Percentiles rank a stretch among this genome's conserved stretches.
Conservation (phyloP, 1,284 basidiomycete species). For the Earliella scabrosa region DNA sequence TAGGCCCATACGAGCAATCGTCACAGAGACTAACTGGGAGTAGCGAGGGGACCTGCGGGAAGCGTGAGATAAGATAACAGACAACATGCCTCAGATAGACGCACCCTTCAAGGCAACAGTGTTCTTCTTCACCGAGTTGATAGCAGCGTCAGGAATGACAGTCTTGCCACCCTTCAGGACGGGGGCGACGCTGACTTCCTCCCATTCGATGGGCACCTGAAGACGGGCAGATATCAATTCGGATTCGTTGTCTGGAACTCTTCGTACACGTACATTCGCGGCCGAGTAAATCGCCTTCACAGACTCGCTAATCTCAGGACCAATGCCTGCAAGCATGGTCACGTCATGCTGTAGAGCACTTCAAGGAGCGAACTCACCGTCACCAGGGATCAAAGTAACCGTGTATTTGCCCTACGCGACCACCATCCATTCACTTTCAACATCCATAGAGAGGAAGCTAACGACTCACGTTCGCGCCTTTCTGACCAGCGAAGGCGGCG, state of each 20-base stretch:
- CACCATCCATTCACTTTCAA: neutral
- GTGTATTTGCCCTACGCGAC: conserved; percentile 87
- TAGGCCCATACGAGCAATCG: neutral
- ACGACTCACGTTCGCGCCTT: conserved; percentile 77
- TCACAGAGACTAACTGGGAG: conserved; percentile 82
- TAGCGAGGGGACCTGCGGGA: conserved; percentile 82
- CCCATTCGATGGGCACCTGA: conserved; percentile 98
- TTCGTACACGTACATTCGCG: conserved; percentile 63
- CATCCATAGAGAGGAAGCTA: neutral
- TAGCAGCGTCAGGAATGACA: conserved; percentile 92
- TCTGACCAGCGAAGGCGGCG: conserved; percentile 87
- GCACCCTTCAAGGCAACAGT: conserved; percentile 96
- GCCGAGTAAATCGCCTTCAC: conserved; percentile 94
- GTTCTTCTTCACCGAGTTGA: conserved; percentile 94
- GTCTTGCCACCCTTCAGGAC: conserved; percentile 96
- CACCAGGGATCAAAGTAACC: conserved; percentile 91
- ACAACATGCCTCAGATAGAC: conserved; percentile 27
- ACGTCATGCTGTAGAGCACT: conserved; percentile 14
- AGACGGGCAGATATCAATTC: neutral
- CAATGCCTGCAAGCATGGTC: conserved; percentile 74
- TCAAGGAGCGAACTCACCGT: conserved; percentile 57
- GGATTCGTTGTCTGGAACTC: neutral
- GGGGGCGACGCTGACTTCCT: conserved; percentile 97
- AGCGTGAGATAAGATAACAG: neutral
- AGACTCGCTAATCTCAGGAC: conserved; percentile 96